These are phyloP conservation scores for Cornus suecica DNA, from an alignment of 148 eudicot species.

Conservation along the genomic window DNA sequence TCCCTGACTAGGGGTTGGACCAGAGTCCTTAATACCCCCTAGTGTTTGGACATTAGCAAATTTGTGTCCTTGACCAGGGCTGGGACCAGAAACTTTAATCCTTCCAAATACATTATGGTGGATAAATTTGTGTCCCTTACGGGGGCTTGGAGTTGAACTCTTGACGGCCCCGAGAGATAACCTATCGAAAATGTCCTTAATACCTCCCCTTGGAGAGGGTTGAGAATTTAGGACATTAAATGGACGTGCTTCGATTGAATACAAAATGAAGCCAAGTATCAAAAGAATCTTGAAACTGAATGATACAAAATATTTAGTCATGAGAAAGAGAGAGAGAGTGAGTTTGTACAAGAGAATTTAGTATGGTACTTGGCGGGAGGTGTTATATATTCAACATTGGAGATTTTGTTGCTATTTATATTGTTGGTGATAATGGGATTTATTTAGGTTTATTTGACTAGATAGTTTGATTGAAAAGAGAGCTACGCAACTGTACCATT, in stretches of 20 bases:
- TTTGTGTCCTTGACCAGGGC: slow-evolving; percentile 22
- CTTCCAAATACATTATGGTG: slow-evolving; percentile 1
- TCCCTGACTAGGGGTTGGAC: slow-evolving; percentile 23
- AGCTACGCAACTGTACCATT: not conserved
- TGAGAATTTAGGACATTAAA: not conserved
- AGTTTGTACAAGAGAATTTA: not conserved
- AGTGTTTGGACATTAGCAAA: not conserved
- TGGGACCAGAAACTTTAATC: slow-evolving; percentile 19
- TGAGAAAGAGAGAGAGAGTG: not conserved
- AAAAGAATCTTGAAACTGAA: not conserved
- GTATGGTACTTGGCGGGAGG: not conserved
- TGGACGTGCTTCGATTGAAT: slow-evolving; percentile 14
- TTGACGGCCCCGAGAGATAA: slow-evolving; percentile 19
- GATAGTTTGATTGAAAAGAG: not conserved
- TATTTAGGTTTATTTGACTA: not conserved
- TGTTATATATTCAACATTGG: not conserved
- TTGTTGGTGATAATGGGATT: not conserved
- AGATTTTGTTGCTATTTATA: not conserved
- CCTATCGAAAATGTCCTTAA: not conserved
- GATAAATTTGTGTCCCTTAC: slow-evolving; percentile 8
- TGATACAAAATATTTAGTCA: not conserved
- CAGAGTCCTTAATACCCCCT: slow-evolving; percentile 1
- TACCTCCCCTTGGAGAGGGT: not conserved
- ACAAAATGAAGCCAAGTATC: not conserved
- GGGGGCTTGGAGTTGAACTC: slow-evolving; percentile 19